Evolutionary conservation across 2,329 filamentous ascomycete species (phyloP), one percentile per base, ranked within the genome.

Genomic region (Pseudogymnoascus sp.): DNA sequence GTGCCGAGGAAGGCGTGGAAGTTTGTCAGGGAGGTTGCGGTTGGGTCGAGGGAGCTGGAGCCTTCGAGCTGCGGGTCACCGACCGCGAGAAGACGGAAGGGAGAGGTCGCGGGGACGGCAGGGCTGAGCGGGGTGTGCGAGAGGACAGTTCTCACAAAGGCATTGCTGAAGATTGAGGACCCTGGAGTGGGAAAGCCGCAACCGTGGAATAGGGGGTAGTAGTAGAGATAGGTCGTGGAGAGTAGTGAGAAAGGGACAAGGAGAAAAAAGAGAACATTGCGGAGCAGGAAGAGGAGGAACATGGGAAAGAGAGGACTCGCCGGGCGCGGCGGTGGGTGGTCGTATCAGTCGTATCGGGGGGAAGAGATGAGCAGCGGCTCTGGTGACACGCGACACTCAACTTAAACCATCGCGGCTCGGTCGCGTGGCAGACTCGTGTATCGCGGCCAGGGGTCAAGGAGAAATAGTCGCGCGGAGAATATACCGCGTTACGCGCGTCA

Each of bases 41-140:
- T 78, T 37, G 79, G 77, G 62, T 80, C 81, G 25, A 97, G 87
- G 5, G 90, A 92, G 1, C 89, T 91, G 73, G 96, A 91, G 69
- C 93, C 93, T 77, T 97, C 93, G 62, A 97, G 84, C 74, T 97
- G 93, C 4, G 93, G 93, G 74, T 97, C 93, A 65, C 90, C 93
- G 21, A 97, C 84, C 1, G 92, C 86, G 12, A 97, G 86, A 2
- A 97, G 84, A 64, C 93, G 84, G 71, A 97, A 96, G 0, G 92
- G 91, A 3, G 91, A 90, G 65, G 71, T 47, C 71, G 68, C 63
- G 37, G 65, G 38, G 59, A 67, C 64, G 67, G 66, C 62, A 66
- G 70, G 50, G 64, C 69, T 69, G 67, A 63, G 7, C 59, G 67
- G 66, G 5, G 65, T 60, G 63, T 70, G 64, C 63, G 66, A 50